Percentiles rank a stretch among this genome's conserved stretches.
These are phyloP conservation scores for Berkeleyomyces basicola DNA, from an alignment of 2,329 filamentous ascomycete species.

Conservation along the genomic window DNA sequence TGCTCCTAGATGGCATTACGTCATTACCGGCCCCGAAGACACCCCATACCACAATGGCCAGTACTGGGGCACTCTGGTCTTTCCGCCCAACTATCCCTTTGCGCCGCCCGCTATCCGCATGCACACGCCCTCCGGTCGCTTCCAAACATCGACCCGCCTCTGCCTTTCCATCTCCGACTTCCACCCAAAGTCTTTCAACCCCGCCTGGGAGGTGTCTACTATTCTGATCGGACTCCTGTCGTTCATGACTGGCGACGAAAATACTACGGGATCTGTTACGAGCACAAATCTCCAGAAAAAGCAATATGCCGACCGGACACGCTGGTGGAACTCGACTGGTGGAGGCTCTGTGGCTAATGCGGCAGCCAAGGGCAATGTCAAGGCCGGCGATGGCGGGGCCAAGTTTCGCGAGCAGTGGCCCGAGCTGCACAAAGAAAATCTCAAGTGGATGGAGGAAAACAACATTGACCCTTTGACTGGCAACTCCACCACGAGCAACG, in stretches of 20 bases:
- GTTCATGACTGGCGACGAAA: slow-evolving; percentile 98
- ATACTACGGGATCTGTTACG: slow-evolving; percentile 84
- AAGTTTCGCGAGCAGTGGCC: slow-evolving; percentile 86
- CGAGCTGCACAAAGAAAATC: slow-evolving; percentile 76
- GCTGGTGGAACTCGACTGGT: slow-evolving; percentile 96
- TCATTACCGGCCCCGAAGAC: slow-evolving; percentile 83
- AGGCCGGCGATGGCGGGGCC: slow-evolving; percentile 77
- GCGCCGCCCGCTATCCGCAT: slow-evolving; percentile 94
- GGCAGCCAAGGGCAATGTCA: slow-evolving; percentile 59
- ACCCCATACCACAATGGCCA: slow-evolving; percentile 91
- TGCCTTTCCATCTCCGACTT: slow-evolving; percentile 96
- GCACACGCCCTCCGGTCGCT: slow-evolving; percentile 93
- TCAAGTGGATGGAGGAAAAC: slow-evolving; percentile 76
- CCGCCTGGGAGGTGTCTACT: slow-evolving; percentile 93
- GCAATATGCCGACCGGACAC: slow-evolving; percentile 56
- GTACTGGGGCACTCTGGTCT: slow-evolving; percentile 95
- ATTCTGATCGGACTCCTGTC: slow-evolving; percentile 87
- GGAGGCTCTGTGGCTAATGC: slow-evolving; percentile 53
- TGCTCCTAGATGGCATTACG: slow-evolving; percentile 64
- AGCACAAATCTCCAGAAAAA: slow-evolving; percentile 62
- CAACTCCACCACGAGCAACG: slow-evolving; percentile 27
- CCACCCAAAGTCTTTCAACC: slow-evolving; percentile 95
- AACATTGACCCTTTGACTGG: slow-evolving; percentile 67
- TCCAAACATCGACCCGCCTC: slow-evolving; percentile 79
- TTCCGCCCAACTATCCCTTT: slow-evolving; percentile 93